These are phyloP conservation scores for Melampsora americana DNA, from an alignment of 1,284 basidiomycete genomes.

Conservation along the genomic window DNA sequence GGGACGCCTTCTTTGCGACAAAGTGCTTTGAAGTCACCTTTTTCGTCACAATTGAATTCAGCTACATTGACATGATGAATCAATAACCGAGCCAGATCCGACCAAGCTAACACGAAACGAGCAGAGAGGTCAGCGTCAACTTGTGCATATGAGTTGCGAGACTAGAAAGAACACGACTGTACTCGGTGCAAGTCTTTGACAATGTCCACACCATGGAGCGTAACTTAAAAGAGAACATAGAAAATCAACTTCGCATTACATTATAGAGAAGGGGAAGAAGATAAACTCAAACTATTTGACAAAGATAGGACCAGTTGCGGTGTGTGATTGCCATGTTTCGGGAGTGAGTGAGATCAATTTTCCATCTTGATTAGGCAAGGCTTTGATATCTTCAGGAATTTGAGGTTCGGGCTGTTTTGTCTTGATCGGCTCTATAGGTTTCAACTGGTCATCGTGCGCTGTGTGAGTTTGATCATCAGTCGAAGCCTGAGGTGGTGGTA, in stretches of 20 bases:
- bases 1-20: constrained; percentile 2
- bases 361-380: constrained; percentile 3
- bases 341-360: constrained; percentile 4
- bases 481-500: not conserved
- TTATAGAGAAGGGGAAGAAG: not conserved
- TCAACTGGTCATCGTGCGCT: not conserved
- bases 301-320: constrained; percentile 13
- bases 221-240: not conserved
- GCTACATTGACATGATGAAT: constrained; percentile 22
- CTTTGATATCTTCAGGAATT: not conserved
- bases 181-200: constrained; percentile 27
- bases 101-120: constrained; percentile 19
- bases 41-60: constrained; percentile 17
- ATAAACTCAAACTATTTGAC: constrained; percentile 26
- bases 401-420: not conserved
- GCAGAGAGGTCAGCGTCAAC: not conserved
- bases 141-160: not conserved
- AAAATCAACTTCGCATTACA: too few species aligned
- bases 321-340: constrained; percentile 16
- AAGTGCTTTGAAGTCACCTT: not conserved
- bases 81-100: constrained; percentile 13
- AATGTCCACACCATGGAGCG: constrained; percentile 37
- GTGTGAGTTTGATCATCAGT: not conserved
- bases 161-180: not conserved
- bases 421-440: not conserved